Percentiles rank a stretch among this genome's conserved stretches.
Evolutionary conservation across 208 protist genomes (phyloP).

Genomic region (Phytomonas sp.): DNA sequence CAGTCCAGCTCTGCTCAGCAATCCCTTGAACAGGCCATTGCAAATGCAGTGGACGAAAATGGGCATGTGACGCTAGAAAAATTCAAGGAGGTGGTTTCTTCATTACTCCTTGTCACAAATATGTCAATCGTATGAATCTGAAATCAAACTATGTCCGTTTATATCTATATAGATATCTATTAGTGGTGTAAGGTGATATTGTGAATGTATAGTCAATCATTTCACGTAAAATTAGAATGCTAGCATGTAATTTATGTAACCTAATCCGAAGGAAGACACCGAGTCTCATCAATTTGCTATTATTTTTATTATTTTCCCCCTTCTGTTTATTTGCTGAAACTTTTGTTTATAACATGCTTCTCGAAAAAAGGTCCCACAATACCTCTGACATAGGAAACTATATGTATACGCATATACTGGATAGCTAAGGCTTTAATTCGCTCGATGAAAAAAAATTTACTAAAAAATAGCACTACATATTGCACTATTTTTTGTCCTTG

Average conservation of each 20-base stretch:
- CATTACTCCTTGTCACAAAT: conserved; percentile 54
- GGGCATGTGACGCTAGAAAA: conserved; percentile 67
- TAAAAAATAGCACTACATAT: not conserved
- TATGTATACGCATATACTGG: not conserved
- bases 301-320: not conserved
- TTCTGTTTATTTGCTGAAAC: not conserved
- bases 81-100: conserved; percentile 77
- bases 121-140: conserved; percentile 34
- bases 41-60: conserved; percentile 50
- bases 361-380: not conserved
- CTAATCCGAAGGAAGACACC: not conserved
- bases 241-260: conserved; percentile 3
- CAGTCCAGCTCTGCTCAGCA: conserved; percentile 15
- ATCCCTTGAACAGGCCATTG: conserved; percentile 55
- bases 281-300: not conserved
- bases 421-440: not conserved
- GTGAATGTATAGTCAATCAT: not conserved
- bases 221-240: not conserved
- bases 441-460: not conserved
- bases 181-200: too few relatives aligned
- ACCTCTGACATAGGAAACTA: not conserved
- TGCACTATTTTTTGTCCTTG: not conserved
- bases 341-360: not conserved
- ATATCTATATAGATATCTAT: not conserved
- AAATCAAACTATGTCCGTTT: not conserved